A percentile compares a stretch with the other conserved stretches of the same genome.
These are phyloP conservation scores for Vaccinium vitisidaea DNA, from an alignment of 148 eudicot species.

Conservation along the genomic window DNA sequence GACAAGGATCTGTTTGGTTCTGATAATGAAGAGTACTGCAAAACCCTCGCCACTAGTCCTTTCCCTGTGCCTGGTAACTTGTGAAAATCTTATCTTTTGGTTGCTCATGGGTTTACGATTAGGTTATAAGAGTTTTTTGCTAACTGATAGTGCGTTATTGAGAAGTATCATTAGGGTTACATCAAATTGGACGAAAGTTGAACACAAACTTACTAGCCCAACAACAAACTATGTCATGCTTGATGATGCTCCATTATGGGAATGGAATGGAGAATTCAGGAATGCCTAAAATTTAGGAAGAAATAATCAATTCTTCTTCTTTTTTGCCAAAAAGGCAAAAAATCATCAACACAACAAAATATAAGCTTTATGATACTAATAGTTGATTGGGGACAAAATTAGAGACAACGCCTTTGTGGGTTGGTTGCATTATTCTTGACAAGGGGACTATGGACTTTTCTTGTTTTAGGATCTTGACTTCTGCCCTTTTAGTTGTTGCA, in stretches of 20 bases:
- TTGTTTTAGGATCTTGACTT: not conserved
- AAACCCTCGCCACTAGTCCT: conserved; percentile 60
- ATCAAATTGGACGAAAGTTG: not conserved
- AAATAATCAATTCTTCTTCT: not conserved
- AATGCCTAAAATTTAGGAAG: not conserved
- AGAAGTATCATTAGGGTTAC: not conserved
- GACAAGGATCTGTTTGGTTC: conserved; percentile 88
- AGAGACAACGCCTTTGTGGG: not conserved
- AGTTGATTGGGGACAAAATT: not conserved
- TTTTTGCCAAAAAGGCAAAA: not conserved
- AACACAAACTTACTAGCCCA: not conserved
- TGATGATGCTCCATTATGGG: not conserved
- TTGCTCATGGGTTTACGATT: conserved; percentile 1
- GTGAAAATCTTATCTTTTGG: not conserved
- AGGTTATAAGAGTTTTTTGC: not conserved
- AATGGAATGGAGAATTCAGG: not conserved
- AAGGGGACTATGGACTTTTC: not conserved
- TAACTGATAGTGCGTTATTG: not conserved
- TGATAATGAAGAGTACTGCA: conserved; percentile 84
- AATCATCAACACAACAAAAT: no score
- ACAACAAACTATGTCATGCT: not conserved
- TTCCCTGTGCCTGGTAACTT: conserved; percentile 75
- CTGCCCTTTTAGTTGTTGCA: not conserved
- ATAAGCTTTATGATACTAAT: not conserved
- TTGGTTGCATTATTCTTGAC: not conserved